phyloP scores from a whole-genome alignment of 768 basidiomycete genomes.

The Russula dissimulans region DNA sequence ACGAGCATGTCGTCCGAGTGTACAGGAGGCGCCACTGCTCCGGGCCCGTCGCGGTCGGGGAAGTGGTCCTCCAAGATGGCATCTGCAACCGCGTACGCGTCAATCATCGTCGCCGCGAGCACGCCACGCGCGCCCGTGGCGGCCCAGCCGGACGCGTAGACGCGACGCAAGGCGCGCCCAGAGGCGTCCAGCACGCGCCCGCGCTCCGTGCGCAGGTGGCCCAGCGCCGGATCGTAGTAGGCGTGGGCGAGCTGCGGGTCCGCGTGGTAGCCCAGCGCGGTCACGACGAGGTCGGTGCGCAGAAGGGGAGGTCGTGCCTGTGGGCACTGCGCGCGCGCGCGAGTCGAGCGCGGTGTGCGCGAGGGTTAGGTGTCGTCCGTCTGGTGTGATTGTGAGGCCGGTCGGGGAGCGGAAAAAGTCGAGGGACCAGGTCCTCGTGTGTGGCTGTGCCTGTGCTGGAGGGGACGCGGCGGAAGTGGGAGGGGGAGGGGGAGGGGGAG shows the following conservation, averaged over 20 bases:
- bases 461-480: too few species aligned
- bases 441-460: slow-evolving; percentile 16
- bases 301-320: slow-evolving; percentile 43
- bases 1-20: slow-evolving; percentile 19
- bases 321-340: slow-evolving; percentile 42
- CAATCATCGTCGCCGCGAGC: slow-evolving; percentile 85
- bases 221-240: slow-evolving; percentile 50
- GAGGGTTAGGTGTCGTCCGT: slow-evolving; percentile 36
- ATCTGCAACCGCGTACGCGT: slow-evolving; percentile 76
- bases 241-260: slow-evolving; percentile 40
- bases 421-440: slow-evolving; percentile 62
- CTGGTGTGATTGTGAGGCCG: slow-evolving; percentile 32
- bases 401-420: slow-evolving; percentile 74
- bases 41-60: not conserved
- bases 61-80: slow-evolving; percentile 55
- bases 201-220: slow-evolving; percentile 45
- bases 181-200: slow-evolving; percentile 40
- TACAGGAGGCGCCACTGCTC: not conserved
- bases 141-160: slow-evolving; percentile 95
- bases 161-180: slow-evolving; percentile 35
- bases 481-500: too few species aligned
- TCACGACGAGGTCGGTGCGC: slow-evolving; percentile 70
- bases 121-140: slow-evolving; percentile 87
- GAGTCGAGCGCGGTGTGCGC: slow-evolving; percentile 54
- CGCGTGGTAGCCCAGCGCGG: slow-evolving; percentile 77